Evolutionary conservation across 2,329 filamentous ascomycete genomes (phyloP).

Genomic region (Phialophora expanda): DNA sequence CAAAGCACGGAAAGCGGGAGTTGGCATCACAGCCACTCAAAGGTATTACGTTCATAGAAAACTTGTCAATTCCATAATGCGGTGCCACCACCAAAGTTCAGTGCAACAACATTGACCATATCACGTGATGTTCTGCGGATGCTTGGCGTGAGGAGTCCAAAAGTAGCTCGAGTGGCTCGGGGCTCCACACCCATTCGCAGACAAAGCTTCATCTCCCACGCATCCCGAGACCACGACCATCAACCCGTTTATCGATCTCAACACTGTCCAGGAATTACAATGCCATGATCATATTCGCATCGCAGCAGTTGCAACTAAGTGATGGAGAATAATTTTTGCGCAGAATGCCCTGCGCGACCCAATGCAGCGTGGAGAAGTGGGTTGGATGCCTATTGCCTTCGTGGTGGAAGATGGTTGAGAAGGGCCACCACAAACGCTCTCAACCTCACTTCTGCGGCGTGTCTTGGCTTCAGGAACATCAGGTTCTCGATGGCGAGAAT

Average conservation of each 20-base stretch:
- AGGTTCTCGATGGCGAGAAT: background rate
- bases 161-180: background rate
- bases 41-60: background rate
- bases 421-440: background rate
- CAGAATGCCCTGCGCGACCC: background rate
- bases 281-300: background rate
- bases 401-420: background rate
- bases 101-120: background rate
- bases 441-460: background rate
- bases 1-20: background rate
- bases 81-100: background rate
- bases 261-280: background rate
- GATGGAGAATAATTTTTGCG: background rate
- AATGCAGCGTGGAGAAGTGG: background rate
- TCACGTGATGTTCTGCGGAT: background rate
- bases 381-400: background rate
- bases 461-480: conserved; percentile 2
- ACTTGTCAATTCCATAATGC: background rate
- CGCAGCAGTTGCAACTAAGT: background rate
- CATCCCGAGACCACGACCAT: background rate
- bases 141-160: background rate
- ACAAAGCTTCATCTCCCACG: background rate
- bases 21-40: background rate
- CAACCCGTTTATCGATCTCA: background rate
- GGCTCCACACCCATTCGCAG: background rate